phyloP scores from a whole-genome alignment of 2,329 filamentous ascomycete genomes.

The Penicillium sp. region DNA sequence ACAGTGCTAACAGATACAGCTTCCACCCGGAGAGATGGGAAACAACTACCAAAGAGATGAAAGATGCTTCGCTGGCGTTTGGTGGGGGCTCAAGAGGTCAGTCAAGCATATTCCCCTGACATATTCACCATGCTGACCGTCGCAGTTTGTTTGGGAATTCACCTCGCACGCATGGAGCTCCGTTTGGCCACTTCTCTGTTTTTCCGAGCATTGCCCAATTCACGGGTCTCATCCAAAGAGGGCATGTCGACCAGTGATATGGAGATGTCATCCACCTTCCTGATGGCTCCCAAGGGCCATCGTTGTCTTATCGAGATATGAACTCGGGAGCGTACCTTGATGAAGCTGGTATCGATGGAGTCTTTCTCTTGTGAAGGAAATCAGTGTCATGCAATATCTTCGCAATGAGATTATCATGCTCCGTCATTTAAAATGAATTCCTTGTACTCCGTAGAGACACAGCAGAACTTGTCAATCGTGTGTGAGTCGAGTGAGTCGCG shows the following conservation, averaged over 20 bases:
- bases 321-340: background rate
- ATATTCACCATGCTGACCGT: background rate
- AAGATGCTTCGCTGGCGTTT: constrained; percentile 67
- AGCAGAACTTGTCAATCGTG: no score
- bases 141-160: constrained; percentile 64
- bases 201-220: constrained; percentile 43
- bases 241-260: constrained; percentile 41
- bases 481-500: no score
- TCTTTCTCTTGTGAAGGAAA: no score
- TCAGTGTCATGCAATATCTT: no score
- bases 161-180: constrained; percentile 64
- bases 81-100: constrained; percentile 63
- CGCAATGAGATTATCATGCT: background rate
- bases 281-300: constrained; percentile 47
- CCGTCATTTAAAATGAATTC: no score
- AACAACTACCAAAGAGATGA: constrained; percentile 39
- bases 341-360: background rate
- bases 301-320: constrained; percentile 40
- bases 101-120: background rate
- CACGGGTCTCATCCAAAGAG: constrained; percentile 21
- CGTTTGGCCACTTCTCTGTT: constrained; percentile 55
- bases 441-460: no score
- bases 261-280: constrained; percentile 47
- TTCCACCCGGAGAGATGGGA: constrained; percentile 33
- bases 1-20: background rate